Evolutionary conservation across 805 yeast species (phyloP).

Genomic region (Lachancea waltii): DNA sequence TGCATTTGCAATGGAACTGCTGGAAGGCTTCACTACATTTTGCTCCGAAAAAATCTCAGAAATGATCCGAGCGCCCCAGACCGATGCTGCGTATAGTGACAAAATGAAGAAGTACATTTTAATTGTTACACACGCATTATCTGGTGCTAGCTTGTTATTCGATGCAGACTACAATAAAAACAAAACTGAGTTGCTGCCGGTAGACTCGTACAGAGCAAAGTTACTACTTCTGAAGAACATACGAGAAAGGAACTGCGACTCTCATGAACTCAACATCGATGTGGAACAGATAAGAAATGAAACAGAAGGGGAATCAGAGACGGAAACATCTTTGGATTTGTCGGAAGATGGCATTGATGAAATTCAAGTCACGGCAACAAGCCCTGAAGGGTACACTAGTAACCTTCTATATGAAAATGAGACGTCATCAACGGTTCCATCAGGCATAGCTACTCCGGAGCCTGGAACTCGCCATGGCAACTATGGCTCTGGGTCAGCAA

Average conservation of each 20-base stretch:
- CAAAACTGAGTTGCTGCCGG: conserved; percentile 12
- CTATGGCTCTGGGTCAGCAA: conserved; percentile 34
- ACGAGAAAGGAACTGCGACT: conserved; percentile 32
- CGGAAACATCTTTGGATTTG: conserved; percentile 22
- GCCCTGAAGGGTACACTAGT: no score
- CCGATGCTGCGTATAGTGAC: conserved; percentile 36
- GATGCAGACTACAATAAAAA: conserved; percentile 58
- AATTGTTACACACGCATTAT: conserved; percentile 51
- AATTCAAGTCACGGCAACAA: conserved; percentile 20
- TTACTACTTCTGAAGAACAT: conserved; percentile 33
- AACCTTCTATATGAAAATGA: no score
- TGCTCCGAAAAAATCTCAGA: conserved; percentile 40
- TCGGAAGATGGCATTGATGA: conserved; percentile 24
- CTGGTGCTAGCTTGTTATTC: conserved; percentile 66
- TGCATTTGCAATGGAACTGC: conserved; percentile 53
- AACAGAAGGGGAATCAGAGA: conserved; percentile 21
- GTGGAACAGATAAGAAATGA: conserved; percentile 30
- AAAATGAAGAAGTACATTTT: conserved; percentile 48
- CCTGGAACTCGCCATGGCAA: conserved; percentile 25
- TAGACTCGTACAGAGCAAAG: conserved; percentile 19
- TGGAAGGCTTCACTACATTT: conserved; percentile 41
- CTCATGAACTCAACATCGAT: conserved; percentile 34
- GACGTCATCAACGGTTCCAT: conserved; percentile 34
- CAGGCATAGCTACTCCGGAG: conserved; percentile 34
- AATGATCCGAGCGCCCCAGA: conserved; percentile 19